A percentile compares a stretch with the other conserved stretches of the same genome.
phyloP scores from a whole-genome alignment of 495 filamentous ascomycete species.

The Parathielavia hyrcaniae region DNA sequence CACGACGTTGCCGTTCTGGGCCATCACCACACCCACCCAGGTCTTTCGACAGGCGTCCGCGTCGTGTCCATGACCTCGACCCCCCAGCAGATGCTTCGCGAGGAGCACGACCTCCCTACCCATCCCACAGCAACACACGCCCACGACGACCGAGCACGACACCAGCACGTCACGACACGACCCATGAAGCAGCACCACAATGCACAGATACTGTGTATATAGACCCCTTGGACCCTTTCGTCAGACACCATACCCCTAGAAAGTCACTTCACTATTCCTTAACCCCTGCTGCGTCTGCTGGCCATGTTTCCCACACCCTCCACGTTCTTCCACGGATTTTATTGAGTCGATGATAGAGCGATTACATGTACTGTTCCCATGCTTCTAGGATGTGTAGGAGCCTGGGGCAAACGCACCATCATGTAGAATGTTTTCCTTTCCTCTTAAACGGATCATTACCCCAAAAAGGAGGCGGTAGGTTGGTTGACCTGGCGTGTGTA shows the following conservation, averaged over 20 bases:
- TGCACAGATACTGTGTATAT: constrained; percentile 36
- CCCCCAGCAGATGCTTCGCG: constrained; percentile 13
- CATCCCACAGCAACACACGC: constrained; percentile 19
- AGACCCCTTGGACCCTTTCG: constrained; percentile 26
- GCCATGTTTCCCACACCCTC: constrained; percentile 23
- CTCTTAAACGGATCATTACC: constrained; percentile 14
- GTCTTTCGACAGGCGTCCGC: constrained; percentile 11
- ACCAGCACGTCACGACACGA: constrained; percentile 31
- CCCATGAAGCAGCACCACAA: constrained; percentile 21
- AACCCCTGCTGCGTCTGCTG: constrained; percentile 18
- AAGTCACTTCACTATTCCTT: constrained; percentile 26
- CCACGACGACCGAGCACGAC: constrained; percentile 20
- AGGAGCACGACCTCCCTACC: constrained; percentile 17
- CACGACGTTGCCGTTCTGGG: constrained; percentile 15
- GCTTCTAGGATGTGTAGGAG: constrained; percentile 22
- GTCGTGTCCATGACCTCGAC: constrained; percentile 9
- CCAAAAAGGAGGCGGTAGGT: constrained; percentile 15
- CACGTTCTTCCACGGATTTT: constrained; percentile 19
- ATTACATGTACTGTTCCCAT: constrained; percentile 32
- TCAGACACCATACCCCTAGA: constrained; percentile 29
- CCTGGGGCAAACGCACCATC: constrained; percentile 28
- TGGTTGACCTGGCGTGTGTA: constrained; percentile 9
- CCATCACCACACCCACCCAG: not conserved
- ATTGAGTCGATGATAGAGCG: constrained; percentile 27
- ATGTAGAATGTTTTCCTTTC: constrained; percentile 24